phyloP scores from a whole-genome alignment of 345 rosid species.

The Sisymbrium altissimum region DNA sequence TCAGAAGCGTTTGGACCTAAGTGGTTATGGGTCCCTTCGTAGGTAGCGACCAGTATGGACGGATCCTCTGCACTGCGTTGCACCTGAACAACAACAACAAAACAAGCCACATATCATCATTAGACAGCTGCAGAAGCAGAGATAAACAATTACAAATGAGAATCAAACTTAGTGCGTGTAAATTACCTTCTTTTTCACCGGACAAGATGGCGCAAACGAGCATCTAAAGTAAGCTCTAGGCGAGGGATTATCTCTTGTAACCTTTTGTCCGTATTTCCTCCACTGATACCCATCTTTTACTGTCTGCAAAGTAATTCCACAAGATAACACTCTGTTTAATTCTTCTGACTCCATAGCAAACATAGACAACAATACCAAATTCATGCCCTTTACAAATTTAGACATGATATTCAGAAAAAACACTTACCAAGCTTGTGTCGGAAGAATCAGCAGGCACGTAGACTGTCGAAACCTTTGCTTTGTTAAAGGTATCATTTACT shows the following conservation, averaged over 20 bases:
- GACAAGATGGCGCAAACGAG: slow-evolving; percentile 84
- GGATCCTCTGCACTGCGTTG: slow-evolving; percentile 85
- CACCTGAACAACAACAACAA: slow-evolving; percentile 45
- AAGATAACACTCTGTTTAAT: background rate
- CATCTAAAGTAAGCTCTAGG: slow-evolving; percentile 96
- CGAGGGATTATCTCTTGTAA: slow-evolving; percentile 94
- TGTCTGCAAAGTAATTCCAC: slow-evolving; percentile 36
- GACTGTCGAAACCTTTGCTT: slow-evolving; percentile 43
- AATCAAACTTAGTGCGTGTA: background rate
- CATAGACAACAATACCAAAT: background rate
- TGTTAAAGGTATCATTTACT: slow-evolving; percentile 38
- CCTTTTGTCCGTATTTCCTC: slow-evolving; percentile 99
- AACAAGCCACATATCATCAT: background rate
- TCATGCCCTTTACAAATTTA: background rate
- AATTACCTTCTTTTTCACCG: slow-evolving; percentile 86
- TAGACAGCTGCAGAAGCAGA: slow-evolving; percentile 12
- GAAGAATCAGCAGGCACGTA: slow-evolving; percentile 45
- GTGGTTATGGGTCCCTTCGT: slow-evolving; percentile 92
- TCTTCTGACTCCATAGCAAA: background rate
- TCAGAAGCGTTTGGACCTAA: slow-evolving; percentile 25
- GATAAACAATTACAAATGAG: background rate
- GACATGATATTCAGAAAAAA: background rate
- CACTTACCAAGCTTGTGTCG: slow-evolving; percentile 63
- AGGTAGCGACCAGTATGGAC: slow-evolving; percentile 64
- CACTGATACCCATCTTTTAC: slow-evolving; percentile 92